phyloP scores from a whole-genome alignment of 2,329 filamentous ascomycete genomes.

The Penicillium sp. region DNA sequence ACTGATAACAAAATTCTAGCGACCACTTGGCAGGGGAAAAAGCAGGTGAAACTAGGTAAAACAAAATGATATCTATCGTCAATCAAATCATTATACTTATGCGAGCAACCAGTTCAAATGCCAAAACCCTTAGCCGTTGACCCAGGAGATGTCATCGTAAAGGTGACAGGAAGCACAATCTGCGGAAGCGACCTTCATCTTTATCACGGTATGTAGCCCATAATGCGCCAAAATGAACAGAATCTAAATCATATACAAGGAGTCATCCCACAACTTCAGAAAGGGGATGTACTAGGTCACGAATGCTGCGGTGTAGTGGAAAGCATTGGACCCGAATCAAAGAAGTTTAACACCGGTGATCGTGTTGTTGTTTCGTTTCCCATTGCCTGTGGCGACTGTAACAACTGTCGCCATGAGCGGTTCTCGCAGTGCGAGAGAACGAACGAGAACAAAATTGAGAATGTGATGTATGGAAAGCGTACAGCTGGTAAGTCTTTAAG shows the following conservation, averaged over 20 bases:
- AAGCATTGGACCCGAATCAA: conserved; percentile 56
- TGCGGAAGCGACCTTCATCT: conserved; percentile 62
- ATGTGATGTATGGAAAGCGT: conserved; percentile 75
- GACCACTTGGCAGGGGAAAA: conserved; percentile 79
- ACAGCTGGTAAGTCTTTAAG: conserved; percentile 60
- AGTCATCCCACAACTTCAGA: conserved; percentile 58
- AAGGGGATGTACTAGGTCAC: conserved; percentile 67
- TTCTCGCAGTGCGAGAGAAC: conserved; percentile 79
- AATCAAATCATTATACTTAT: neutral
- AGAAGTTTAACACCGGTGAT: conserved; percentile 58
- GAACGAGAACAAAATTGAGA: conserved; percentile 69
- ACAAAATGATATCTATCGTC: neutral
- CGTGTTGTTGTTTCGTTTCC: conserved; percentile 85
- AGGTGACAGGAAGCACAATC: conserved; percentile 67
- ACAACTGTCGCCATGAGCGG: conserved; percentile 75
- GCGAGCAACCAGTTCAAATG: conserved; percentile 52
- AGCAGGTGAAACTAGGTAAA: conserved; percentile 66
- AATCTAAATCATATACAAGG: conserved; percentile 18
- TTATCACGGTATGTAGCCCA: conserved; percentile 34
- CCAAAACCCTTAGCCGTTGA: conserved; percentile 73
- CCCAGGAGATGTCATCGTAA: conserved; percentile 74
- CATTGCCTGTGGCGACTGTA: conserved; percentile 69
- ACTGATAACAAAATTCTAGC: conserved; percentile 71
- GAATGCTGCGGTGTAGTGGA: conserved; percentile 56
- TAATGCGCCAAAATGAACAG: neutral